Evolutionary conservation across 2,329 filamentous ascomycete genomes (phyloP).

Genomic region (Pseudogymnoascus destructans): DNA sequence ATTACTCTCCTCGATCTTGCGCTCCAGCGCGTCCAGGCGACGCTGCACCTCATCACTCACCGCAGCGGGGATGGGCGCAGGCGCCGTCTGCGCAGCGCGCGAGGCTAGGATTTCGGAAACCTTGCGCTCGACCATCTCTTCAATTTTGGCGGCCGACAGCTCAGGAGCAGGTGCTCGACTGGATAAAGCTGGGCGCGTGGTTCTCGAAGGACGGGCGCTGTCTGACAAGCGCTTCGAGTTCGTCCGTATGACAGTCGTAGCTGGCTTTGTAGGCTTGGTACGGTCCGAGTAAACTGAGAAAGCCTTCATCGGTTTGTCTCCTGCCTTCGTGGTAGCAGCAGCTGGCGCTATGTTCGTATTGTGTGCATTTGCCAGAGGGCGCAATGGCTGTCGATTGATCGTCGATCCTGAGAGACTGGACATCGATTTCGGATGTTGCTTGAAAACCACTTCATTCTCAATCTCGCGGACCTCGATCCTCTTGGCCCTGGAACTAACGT

Average conservation of each 20-base stretch:
- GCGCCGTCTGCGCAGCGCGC: slow-evolving; percentile 46
- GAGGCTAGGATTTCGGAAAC: slow-evolving; percentile 79
- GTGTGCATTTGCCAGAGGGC: slow-evolving; percentile 61
- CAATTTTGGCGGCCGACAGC: slow-evolving; percentile 62
- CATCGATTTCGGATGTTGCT: slow-evolving; percentile 50
- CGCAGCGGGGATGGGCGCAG: slow-evolving; percentile 30
- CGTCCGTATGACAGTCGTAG: slow-evolving; percentile 22
- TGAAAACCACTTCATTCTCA: slow-evolving; percentile 88
- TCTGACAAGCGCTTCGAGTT: slow-evolving; percentile 27
- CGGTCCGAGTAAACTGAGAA: slow-evolving; percentile 82
- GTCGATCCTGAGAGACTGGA: slow-evolving; percentile 29
- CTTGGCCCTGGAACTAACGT: slow-evolving; percentile 90
- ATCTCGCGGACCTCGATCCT: slow-evolving; percentile 92
- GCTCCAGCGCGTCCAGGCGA: slow-evolving; percentile 72
- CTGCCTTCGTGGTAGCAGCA: slow-evolving; percentile 38
- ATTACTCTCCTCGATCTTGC: slow-evolving; percentile 62
- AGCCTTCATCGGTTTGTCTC: slow-evolving; percentile 64
- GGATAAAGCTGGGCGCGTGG: slow-evolving; percentile 28
- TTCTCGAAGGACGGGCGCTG: slow-evolving; percentile 35
- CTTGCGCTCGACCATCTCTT: slow-evolving; percentile 84
- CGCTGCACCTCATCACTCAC: slow-evolving; percentile 68
- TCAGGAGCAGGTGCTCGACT: slow-evolving; percentile 31
- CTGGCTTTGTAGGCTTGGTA: slow-evolving; percentile 33
- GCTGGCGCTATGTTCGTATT: slow-evolving; percentile 54
- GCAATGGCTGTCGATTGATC: slow-evolving; percentile 59